phyloP scores from a whole-genome alignment of 306 rosid species.

The Geum urbanum region DNA sequence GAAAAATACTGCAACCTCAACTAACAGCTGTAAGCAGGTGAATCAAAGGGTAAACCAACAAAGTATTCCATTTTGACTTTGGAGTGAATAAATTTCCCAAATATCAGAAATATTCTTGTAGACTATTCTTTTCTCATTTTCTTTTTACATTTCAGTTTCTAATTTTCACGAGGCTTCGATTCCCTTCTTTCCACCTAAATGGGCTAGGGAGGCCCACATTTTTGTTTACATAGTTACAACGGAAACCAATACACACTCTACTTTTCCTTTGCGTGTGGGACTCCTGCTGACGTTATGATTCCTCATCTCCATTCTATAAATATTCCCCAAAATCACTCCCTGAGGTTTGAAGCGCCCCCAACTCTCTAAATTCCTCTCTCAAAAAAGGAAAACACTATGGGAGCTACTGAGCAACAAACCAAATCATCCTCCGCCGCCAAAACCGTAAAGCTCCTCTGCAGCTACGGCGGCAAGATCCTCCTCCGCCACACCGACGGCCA shows the following conservation, averaged over 20 bases:
- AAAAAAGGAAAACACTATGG: neutral
- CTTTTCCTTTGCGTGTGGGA: slow-evolving; percentile 36
- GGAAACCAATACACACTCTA: neutral
- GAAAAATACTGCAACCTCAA: neutral
- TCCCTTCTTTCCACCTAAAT: neutral
- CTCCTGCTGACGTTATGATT: slow-evolving; percentile 17
- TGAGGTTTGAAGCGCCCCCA: slow-evolving; percentile 35
- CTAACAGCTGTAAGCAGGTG: neutral
- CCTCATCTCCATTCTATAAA: slow-evolving; percentile 33
- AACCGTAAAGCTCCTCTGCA: slow-evolving; percentile 58
- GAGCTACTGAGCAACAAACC: neutral
- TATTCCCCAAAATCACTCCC: slow-evolving; percentile 26
- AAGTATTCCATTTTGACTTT: slow-evolving; percentile 4
- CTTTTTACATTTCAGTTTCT: neutral
- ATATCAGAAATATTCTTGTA: neutral
- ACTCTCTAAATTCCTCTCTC: neutral
- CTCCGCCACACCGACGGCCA: slow-evolving; percentile 66
- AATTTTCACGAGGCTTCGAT: neutral
- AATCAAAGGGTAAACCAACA: neutral
- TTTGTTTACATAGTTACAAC: too few relatives aligned
- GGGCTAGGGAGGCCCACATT: slow-evolving; percentile 15
- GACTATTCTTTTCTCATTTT: neutral
- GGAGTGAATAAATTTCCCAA: neutral
- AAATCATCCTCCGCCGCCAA: slow-evolving; percentile 14
- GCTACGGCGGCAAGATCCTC: slow-evolving; percentile 84